Evolutionary conservation across 169 alveolate genomes (phyloP), one percentile per base, ranked within the genome.

Genomic region (Plasmodium blacklocki): DNA sequence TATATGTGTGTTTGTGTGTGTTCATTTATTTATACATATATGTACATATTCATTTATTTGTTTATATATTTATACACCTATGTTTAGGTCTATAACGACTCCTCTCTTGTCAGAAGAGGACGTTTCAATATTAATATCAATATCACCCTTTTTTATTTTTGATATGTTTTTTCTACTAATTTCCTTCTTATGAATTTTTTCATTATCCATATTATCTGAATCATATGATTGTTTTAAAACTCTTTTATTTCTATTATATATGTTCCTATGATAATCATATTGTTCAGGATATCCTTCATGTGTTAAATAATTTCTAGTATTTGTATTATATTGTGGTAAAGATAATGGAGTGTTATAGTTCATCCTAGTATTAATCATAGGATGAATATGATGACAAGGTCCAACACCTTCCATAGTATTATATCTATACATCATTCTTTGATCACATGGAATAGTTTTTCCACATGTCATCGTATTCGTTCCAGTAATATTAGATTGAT

Each of bases 81-180:
- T 83, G 62, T 83, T 83, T 73, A 83, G 58, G 54, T 83, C 91
- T 11, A 83, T 67, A 52, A 58, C 45, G 15, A 83, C 73, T n/a
- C 91, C 91, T 43, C 58, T 67, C 14, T 62, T 52, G 26, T 39
- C 26, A n/a, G 80, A 68, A 32, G 91, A 83, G 4, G 91, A 68
- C n/a, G 91, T 83, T 83, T 83, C 91, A 52, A 83, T 83, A 52
- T 83, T 83, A 58, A 83, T 83, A 47, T 83, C 91, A 54, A 83
- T 83, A 32, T 83, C 83, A 23, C 91, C 91, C 50, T 83, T 83
- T 56, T 50, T 83, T 62, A 83, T 59, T 73, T 70, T 67, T 21
- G 91, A 83, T 32, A 68, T 26, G 29, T 83, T 83, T 83, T 68
- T 70, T 68, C 91, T 59, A 29, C 64, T 67, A n/a, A 49, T 54